Percentiles rank a stretch among this genome's conserved stretches.
These are phyloP conservation scores for Candolleomyces eurysporus DNA, from an alignment of 768 basidiomycete species.

Conservation along the genomic window DNA sequence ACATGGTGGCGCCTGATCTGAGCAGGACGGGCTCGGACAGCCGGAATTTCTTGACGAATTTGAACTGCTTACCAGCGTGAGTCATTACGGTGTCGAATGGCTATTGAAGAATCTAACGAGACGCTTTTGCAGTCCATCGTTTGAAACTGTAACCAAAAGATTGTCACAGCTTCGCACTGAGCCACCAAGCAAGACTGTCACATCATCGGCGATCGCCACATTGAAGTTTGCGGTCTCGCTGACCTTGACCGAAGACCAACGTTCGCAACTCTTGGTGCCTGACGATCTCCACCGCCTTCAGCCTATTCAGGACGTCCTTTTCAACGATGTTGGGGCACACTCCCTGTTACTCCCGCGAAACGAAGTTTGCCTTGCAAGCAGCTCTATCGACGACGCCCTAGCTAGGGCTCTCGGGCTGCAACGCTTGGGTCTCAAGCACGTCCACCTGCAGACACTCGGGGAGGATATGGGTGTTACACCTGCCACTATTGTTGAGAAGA, in stretches of 20 bases:
- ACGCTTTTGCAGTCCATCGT: background rate
- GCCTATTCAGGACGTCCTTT: constrained; percentile 27
- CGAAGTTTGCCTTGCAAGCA: constrained; percentile 26
- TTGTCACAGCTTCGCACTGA: background rate
- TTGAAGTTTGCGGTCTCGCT: constrained; percentile 27
- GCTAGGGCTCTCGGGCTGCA: constrained; percentile 27
- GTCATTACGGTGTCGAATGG: background rate
- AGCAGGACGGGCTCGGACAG: too few relatives aligned
- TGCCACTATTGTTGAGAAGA: constrained; percentile 40
- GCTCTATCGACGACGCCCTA: constrained; percentile 27
- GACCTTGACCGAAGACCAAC: constrained; percentile 16
- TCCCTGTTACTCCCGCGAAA: constrained; percentile 19
- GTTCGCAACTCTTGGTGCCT: constrained; percentile 31
- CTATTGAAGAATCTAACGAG: background rate
- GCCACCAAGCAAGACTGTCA: constrained; percentile 2
- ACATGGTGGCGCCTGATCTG: constrained; percentile 18
- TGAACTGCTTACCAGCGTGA: background rate
- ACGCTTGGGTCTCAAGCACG: constrained; percentile 32
- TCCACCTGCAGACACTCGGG: constrained; percentile 25
- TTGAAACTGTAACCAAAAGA: background rate
- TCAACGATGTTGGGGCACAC: constrained; percentile 40
- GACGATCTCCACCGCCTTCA: constrained; percentile 25
- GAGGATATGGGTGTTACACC: constrained; percentile 44
- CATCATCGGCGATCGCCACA: constrained; percentile 26
- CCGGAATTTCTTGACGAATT: background rate